Base-by-base conservation (phyloP, 2,329 filamentous ascomycete genomes). In the Stachybotrys elegans region DNA sequence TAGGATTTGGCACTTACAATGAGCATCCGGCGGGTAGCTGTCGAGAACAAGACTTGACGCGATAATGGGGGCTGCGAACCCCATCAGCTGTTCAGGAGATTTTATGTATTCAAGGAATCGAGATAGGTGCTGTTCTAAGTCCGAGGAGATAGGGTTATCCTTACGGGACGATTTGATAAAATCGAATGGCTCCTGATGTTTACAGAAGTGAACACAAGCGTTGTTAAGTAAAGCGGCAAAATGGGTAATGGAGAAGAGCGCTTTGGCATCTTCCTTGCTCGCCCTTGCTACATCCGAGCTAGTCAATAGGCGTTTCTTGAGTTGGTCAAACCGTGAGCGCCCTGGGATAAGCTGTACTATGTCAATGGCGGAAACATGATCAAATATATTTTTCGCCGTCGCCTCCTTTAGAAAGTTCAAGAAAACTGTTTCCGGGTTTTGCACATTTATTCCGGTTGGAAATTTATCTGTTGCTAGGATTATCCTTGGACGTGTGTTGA, bases 391-490 rank as follows among this genome's bases (percentile, higher is more conserved):
- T 19, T 35, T 35, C 12, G 32, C 16, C 17, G 32, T 35, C 32
- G 8, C 32, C 12, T 17, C 16, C 17, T 35, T 19, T 19, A 35
- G 12, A 13, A 35, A 19, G 32, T 19, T 13, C 12, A 35, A 19
- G 32, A 35, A 35, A 19, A n/a, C 32, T 16, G 32, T 19, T 35
- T 8, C 17, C 32, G 32, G 9, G 8, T 35, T 35, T 35, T 35
- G 12, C 32, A n/a, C 32, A 19, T 19, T 35, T 19, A n/a, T 35
- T 13, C 32, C 32, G 8, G 12, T 35, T 17, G 32, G 32, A 17
- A 35, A 19, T 35, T 35, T 11, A n/a, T 35, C 32, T 35, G 32
- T 35, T n/a, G 17, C 32, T 35, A 35, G 32, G 32, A 35, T 35
- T n/a, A 35, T 35, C 17, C 16, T 35, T 35, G 32, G 32, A 19